phyloP scores from a whole-genome alignment of 2,329 filamentous ascomycete genomes.

The Decorospora gaudefroyi region DNA sequence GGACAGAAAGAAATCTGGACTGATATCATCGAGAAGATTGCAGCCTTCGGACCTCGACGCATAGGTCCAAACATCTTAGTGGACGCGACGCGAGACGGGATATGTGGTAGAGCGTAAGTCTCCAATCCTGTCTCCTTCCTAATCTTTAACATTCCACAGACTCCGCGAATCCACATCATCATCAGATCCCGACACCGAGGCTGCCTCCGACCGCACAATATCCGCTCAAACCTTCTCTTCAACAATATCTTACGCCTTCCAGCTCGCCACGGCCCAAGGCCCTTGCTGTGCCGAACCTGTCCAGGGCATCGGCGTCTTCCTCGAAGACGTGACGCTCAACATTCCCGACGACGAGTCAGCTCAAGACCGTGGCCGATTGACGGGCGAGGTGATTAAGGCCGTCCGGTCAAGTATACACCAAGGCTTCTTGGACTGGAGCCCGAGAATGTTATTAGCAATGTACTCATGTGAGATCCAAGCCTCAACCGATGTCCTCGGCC shows the following conservation, averaged over 20 bases:
- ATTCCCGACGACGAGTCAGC: conserved; percentile 58
- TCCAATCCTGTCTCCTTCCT: neutral
- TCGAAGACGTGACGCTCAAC: conserved; percentile 75
- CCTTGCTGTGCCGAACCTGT: conserved; percentile 91
- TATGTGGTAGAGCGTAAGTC: conserved; percentile 73
- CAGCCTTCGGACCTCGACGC: conserved; percentile 85
- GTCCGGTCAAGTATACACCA: conserved; percentile 80
- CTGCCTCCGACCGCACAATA: conserved; percentile 43
- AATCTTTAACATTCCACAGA: conserved; percentile 23
- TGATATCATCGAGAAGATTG: conserved; percentile 75
- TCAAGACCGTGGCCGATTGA: conserved; percentile 74
- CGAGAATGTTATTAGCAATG: conserved; percentile 94
- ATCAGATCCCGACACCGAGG: conserved; percentile 45
- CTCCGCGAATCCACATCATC: conserved; percentile 35
- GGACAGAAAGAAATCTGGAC: conserved; percentile 77
- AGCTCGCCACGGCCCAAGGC: conserved; percentile 85
- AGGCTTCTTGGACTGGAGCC: conserved; percentile 94
- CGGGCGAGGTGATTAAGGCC: conserved; percentile 89
- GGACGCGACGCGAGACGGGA: conserved; percentile 73
- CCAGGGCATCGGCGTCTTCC: conserved; percentile 87
- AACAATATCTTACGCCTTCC: conserved; percentile 92
- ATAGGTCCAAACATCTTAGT: conserved; percentile 88
- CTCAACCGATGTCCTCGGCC: conserved; percentile 89
- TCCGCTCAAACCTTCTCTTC: conserved; percentile 75
- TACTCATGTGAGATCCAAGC: conserved; percentile 98